Evolutionary conservation across 1,139 yeast species (phyloP).

Genomic region (Kodamaea ohmeri): DNA sequence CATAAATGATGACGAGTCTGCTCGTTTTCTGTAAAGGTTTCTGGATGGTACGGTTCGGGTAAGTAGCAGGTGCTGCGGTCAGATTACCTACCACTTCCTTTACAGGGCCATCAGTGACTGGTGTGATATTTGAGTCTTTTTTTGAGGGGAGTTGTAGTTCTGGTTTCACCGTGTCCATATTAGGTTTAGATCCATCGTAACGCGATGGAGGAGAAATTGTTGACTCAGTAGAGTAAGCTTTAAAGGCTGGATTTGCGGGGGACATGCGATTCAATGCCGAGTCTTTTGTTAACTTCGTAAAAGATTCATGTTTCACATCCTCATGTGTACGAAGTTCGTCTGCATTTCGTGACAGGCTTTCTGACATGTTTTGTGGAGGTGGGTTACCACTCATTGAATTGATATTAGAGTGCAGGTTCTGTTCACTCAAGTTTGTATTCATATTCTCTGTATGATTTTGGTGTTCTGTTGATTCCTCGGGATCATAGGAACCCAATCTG

Average conservation of each 20-base stretch:
- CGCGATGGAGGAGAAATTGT: not conserved
- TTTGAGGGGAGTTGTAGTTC: too few relatives aligned
- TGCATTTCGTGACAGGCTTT: too few relatives aligned
- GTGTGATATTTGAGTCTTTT: not conserved
- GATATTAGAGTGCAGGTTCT: too few relatives aligned
- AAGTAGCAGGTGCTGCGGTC: not conserved
- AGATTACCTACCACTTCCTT: not conserved
- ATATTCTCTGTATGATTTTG: not conserved
- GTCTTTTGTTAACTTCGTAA: not conserved
- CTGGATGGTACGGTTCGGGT: not conserved
- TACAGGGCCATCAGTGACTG: not conserved
- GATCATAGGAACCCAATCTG: not conserved
- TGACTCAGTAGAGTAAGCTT: not conserved
- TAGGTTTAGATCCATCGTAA: not conserved
- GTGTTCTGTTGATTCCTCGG: not conserved
- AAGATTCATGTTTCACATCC: not conserved
- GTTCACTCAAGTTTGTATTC: not conserved
- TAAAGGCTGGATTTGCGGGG: too few relatives aligned
- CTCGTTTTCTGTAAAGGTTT: conserved; percentile 13
- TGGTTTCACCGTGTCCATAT: too few relatives aligned
- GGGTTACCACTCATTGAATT: too few relatives aligned
- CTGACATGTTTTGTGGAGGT: too few relatives aligned
- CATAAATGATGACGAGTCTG: conserved; percentile 33
- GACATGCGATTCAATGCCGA: not conserved
- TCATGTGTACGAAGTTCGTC: too few relatives aligned